phyloP scores from a whole-genome alignment of 805 yeast species.

The Nadsonia fulvescens region DNA sequence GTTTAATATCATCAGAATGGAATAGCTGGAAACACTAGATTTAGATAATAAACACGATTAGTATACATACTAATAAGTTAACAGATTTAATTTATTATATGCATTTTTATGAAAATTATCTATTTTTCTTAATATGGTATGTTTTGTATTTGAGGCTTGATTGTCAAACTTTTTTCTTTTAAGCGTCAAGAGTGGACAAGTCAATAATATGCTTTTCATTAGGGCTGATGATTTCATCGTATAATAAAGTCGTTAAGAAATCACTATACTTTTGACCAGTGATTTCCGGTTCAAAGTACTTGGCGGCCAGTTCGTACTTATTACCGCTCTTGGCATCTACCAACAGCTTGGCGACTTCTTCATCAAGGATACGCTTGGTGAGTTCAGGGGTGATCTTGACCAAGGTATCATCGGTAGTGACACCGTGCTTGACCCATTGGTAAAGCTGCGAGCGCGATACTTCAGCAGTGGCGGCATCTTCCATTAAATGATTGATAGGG shows the following conservation, averaged over 20 bases:
- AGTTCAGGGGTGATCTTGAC: slow-evolving; percentile 29
- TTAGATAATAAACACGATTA: too few relatives aligned
- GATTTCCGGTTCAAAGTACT: slow-evolving; percentile 39
- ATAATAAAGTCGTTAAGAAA: slow-evolving; percentile 44
- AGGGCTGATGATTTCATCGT: slow-evolving; percentile 39
- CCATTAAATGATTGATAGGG: slow-evolving; percentile 56
- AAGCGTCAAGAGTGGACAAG: too few relatives aligned
- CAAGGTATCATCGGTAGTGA: slow-evolving; percentile 31
- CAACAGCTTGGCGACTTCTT: slow-evolving; percentile 34
- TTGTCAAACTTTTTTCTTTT: too few relatives aligned
- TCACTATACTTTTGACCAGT: slow-evolving; percentile 40
- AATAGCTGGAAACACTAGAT: too few relatives aligned
- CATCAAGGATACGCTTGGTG: slow-evolving; percentile 30
- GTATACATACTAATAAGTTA: too few relatives aligned
- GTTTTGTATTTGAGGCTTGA: too few relatives aligned
- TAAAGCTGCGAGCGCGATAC: slow-evolving; percentile 50
- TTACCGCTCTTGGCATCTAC: slow-evolving; percentile 24
- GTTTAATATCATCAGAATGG: too few relatives aligned
- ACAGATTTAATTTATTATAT: too few relatives aligned
- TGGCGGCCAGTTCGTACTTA: slow-evolving; percentile 36
- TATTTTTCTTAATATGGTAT: too few relatives aligned
- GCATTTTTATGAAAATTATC: too few relatives aligned
- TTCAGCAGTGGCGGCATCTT: slow-evolving; percentile 62
- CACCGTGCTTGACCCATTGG: slow-evolving; percentile 54
- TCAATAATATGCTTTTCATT: too few relatives aligned